Evolutionary conservation across 176 grass and related monocot species (phyloP), one percentile per base, ranked within the genome.

Genomic region (Aegilops tauschii): DNA sequence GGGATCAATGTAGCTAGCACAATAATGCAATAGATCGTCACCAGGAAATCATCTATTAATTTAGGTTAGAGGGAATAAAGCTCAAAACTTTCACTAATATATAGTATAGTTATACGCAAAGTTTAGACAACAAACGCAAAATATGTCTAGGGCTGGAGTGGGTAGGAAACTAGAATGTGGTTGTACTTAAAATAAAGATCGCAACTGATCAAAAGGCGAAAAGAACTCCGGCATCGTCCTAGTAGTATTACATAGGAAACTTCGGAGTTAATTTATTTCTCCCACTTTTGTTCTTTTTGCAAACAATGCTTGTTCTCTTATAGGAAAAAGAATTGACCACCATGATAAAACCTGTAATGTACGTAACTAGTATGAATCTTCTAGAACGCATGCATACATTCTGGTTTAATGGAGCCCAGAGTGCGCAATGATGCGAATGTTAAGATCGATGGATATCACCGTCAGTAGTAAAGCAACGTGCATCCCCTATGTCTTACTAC

Each of bases 41-140:
- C 83, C 50, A 5, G 61, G 32, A 68, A 75, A 85, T 54, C 32
- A 63, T 32, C 17, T 9, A 77, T 77, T 62, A 69, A 39, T 70
- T 80, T 68, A 80, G 59, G 52, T 31, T 72, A 61, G 6, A 27
- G 9, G 5, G 69, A 87, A 91, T 91, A 87, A 84, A 87, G 69
- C 49, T 77, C 78, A 69, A 32, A 49, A 2, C 1, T 70, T 83
- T 59, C 28, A 86, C 9, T n/a, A 47, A 47, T 42, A 40, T 40
- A 12, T 39, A 40, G 47, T 31, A 11, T 47, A 82, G 73, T 52
- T 65, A 90, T 81, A 61, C 34, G 2, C 1, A 28, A 64, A 82
- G 37, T 9, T 45, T 36, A 47, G 66, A 79, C 42, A 86, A 82
- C 27, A 68, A 69, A 77, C 21, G 67, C 21, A 71, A 54, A 58